Evolutionary conservation across 305 asterid genomes (phyloP).

Genomic region (Fraxinus platypoda): DNA sequence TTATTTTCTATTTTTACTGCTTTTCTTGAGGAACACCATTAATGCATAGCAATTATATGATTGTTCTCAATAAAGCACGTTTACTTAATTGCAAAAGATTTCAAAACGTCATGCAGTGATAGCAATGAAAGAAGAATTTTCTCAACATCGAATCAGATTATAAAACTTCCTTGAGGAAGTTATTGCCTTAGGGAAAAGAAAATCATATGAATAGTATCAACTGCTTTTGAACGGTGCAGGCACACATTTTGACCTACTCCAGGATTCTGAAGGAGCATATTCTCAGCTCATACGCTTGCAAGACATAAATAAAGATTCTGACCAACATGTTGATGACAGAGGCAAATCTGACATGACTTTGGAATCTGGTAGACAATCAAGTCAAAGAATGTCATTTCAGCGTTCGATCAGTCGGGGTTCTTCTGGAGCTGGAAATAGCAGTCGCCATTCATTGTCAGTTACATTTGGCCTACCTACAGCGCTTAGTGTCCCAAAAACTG

Average conservation of each 20-base stretch:
- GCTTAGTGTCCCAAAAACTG: constrained; percentile 31
- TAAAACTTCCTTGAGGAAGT: background rate
- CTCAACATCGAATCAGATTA: background rate
- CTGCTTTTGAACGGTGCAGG: constrained; percentile 30
- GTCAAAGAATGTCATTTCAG: constrained; percentile 50
- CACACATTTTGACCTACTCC: constrained; percentile 55
- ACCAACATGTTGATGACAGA: constrained; percentile 33
- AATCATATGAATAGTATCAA: background rate
- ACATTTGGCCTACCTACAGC: constrained; percentile 60
- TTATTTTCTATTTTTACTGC: background rate
- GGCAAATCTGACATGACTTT: constrained; percentile 34
- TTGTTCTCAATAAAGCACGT: background rate
- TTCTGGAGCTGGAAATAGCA: constrained; percentile 60
- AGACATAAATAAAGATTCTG: constrained; percentile 40
- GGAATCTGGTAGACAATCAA: constrained; percentile 54
- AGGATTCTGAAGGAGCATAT: constrained; percentile 61
- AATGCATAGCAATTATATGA: background rate
- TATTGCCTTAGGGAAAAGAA: background rate
- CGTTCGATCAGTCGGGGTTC: constrained; percentile 73
- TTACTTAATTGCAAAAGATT: background rate
- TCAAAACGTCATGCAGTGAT: background rate
- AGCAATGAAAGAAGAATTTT: background rate
- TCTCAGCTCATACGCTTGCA: constrained; percentile 62
- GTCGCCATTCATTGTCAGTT: constrained; percentile 54
- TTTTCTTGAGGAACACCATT: background rate